These are phyloP conservation scores for Coemansia sp. DNA, from an alignment of 192 early-diverging fungal genomes.

Conservation along the genomic window DNA sequence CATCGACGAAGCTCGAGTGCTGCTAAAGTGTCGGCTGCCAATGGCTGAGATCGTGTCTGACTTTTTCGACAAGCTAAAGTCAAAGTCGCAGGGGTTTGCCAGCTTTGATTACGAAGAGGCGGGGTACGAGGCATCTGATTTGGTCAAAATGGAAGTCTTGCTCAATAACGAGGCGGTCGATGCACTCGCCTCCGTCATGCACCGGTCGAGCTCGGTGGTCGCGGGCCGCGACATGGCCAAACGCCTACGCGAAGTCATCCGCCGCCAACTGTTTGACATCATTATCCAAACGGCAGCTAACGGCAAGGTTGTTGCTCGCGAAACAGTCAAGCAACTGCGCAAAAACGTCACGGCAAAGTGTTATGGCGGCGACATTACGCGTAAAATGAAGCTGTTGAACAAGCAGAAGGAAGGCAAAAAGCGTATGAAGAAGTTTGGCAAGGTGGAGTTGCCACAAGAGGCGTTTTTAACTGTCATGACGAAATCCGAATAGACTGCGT, in stretches of 20 bases:
- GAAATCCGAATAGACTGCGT: neutral
- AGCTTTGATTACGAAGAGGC: constrained; percentile 94
- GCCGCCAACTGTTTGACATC: constrained; percentile 91
- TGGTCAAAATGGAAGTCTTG: constrained; percentile 91
- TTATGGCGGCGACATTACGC: constrained; percentile 94
- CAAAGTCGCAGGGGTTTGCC: constrained; percentile 78
- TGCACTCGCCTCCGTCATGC: constrained; percentile 86
- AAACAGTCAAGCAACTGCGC: constrained; percentile 80
- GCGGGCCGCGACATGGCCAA: constrained; percentile 83
- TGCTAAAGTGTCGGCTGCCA: constrained; percentile 85
- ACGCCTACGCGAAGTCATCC: constrained; percentile 79
- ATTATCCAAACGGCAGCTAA: constrained; percentile 86
- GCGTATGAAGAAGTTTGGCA: constrained; percentile 84
- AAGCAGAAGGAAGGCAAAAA: constrained; percentile 97
- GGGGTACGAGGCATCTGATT: constrained; percentile 80
- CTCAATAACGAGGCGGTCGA: constrained; percentile 91
- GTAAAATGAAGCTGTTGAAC: constrained; percentile 97
- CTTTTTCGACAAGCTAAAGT: constrained; percentile 95
- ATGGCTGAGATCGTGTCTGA: constrained; percentile 92
- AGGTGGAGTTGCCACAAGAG: constrained; percentile 89
- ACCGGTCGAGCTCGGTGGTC: constrained; percentile 65
- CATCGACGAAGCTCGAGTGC: constrained; percentile 79
- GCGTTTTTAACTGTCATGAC: constrained; percentile 69
- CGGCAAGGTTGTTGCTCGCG: constrained; percentile 81
- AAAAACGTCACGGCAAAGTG: constrained; percentile 98